These are phyloP conservation scores for Alternaria viburni DNA, from an alignment of 2,329 filamentous ascomycete genomes.

Conservation along the genomic window DNA sequence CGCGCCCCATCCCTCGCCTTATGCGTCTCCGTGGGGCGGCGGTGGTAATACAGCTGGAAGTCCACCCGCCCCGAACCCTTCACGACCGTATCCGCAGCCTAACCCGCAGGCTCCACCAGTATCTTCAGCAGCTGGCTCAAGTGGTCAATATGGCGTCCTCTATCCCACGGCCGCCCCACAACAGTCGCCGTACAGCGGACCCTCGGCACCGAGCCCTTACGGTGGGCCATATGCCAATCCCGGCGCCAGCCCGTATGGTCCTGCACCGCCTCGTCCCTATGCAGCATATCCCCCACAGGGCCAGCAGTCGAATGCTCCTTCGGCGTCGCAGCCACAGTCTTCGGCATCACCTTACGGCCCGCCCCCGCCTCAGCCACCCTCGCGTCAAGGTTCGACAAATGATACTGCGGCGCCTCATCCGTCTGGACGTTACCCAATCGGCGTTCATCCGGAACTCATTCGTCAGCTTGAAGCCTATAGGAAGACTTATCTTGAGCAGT, in stretches of 20 bases:
- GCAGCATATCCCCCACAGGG: constrained; percentile 33
- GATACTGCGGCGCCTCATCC: constrained; percentile 23
- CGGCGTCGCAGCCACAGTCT: constrained; percentile 16
- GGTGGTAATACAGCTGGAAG: constrained; percentile 38
- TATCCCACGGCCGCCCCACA: constrained; percentile 41
- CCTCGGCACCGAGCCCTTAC: constrained; percentile 32
- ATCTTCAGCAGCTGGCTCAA: constrained; percentile 27
- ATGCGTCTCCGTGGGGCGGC: constrained; percentile 47
- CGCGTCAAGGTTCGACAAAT: constrained; percentile 7
- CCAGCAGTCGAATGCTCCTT: constrained; percentile 23
- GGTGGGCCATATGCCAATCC: constrained; percentile 38
- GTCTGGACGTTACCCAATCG: constrained; percentile 38
- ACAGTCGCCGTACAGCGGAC: constrained; percentile 23
- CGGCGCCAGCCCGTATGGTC: constrained; percentile 37
- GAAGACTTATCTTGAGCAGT: constrained; percentile 34
- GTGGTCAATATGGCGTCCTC: constrained; percentile 44
- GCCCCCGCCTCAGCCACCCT: constrained; percentile 14
- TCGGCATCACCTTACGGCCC: constrained; percentile 15
- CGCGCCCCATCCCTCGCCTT: constrained; percentile 39
- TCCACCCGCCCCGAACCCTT: constrained; percentile 30
- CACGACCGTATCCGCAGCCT: constrained; percentile 39
- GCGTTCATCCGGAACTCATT: constrained; percentile 37
- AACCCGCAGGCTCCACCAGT: constrained; percentile 34
- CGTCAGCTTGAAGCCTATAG: constrained; percentile 45
- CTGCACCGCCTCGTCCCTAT: constrained; percentile 34